Conservation (phyloP, 2,329 filamentous ascomycete species). For the Cephalotrichum gorgonifer region DNA sequence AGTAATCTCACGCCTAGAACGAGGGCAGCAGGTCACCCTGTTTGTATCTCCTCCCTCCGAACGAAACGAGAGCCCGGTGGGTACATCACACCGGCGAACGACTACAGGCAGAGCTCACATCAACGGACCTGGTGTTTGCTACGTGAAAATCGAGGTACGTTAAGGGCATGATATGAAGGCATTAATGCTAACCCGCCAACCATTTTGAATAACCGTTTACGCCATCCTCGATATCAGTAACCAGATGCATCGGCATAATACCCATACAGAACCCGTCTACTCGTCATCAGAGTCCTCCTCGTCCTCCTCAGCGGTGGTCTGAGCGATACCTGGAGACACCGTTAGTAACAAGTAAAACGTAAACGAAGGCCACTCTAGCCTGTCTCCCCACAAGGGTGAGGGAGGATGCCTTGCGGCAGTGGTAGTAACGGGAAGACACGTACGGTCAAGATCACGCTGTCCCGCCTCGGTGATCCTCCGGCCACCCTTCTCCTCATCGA, state of each 20-base stretch:
- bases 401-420: too few species aligned
- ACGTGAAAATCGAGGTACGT: constrained; percentile 3
- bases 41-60: background rate
- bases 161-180: constrained; percentile 9
- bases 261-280: constrained; percentile 36
- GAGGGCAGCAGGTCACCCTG: too few species aligned
- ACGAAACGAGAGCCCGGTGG: background rate
- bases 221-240: constrained; percentile 5
- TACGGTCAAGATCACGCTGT: constrained; percentile 96
- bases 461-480: constrained; percentile 96
- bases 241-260: constrained; percentile 19
- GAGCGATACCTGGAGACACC: constrained; percentile 52
- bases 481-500: constrained; percentile 97
- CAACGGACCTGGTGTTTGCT: constrained; percentile 1
- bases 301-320: constrained; percentile 66
- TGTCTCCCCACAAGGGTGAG: too few species aligned
- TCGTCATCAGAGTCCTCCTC: constrained; percentile 58
- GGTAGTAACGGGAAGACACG: constrained; percentile 13
- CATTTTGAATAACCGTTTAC: constrained; percentile 5
- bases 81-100: too few species aligned
- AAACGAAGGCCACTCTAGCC: too few species aligned
- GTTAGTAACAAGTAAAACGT: constrained; percentile 1
- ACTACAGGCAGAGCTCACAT: too few species aligned
- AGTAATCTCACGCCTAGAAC: too few species aligned
- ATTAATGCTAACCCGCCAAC: constrained; percentile 21